phyloP scores from a whole-genome alignment of 768 basidiomycete genomes.

The Podaxis sp. region DNA sequence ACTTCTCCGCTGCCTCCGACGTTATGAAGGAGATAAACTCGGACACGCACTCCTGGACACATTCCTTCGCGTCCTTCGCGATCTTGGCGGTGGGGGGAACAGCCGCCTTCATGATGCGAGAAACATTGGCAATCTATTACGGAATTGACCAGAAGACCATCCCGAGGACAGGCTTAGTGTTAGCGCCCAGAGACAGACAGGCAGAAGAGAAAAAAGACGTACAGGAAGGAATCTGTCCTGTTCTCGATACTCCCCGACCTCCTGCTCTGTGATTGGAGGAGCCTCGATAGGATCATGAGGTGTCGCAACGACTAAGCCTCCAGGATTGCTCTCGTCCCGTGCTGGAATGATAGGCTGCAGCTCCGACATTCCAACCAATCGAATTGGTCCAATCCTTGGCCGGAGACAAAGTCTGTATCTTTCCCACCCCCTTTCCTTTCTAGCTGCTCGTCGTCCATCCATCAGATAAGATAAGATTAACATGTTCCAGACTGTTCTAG shows the following conservation, averaged over 20 bases:
- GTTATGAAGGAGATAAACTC: constrained; percentile 99
- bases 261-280: constrained; percentile 83
- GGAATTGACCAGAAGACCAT: not conserved
- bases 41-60: constrained; percentile 96
- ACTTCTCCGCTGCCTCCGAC: constrained; percentile 94
- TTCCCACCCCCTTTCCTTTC: constrained; percentile 1
- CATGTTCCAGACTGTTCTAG: not conserved
- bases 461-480: constrained; percentile 13
- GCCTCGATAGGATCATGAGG: constrained; percentile 51
- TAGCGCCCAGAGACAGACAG: too few species aligned
- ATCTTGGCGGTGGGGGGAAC: constrained; percentile 93
- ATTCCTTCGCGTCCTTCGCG: constrained; percentile 97
- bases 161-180: not conserved
- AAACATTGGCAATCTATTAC: constrained; percentile 91
- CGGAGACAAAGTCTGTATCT: not conserved
- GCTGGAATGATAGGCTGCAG: constrained; percentile 44
- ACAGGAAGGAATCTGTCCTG: constrained; percentile 96
- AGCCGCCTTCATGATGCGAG: constrained; percentile 93
- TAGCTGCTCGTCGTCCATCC: not conserved
- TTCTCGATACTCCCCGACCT: constrained; percentile 92
- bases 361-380: constrained; percentile 28
- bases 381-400: constrained; percentile 13
- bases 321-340: constrained; percentile 34
- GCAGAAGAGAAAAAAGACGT: constrained; percentile 26
- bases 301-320: constrained; percentile 30